phyloP scores from a whole-genome alignment of 2,329 filamentous ascomycete genomes.

The Trichoderma brevicompactum region DNA sequence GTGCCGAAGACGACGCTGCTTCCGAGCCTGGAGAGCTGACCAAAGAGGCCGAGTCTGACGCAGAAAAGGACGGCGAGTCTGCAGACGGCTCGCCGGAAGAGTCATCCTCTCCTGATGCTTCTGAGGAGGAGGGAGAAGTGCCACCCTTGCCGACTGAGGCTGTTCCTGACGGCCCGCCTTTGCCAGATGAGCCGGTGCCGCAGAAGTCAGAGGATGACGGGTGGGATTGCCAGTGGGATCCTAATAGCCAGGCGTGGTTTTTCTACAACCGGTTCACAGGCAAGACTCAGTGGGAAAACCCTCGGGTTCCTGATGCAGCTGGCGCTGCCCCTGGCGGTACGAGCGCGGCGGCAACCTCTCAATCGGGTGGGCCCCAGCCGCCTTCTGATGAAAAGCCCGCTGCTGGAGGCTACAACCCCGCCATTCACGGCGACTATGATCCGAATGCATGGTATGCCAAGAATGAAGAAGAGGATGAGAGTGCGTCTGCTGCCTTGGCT shows the following conservation, averaged over 20 bases:
- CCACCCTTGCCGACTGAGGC: conserved; percentile 47
- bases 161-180: conserved; percentile 42
- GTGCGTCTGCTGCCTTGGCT: conserved; percentile 37
- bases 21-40: conserved; percentile 27
- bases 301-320: conserved; percentile 64
- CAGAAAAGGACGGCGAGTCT: conserved; percentile 22
- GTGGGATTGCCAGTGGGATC: conserved; percentile 82
- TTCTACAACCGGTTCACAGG: conserved; percentile 83
- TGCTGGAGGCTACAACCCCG: conserved; percentile 86
- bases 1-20: conserved; percentile 35
- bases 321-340: conserved; percentile 38
- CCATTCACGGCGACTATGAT: conserved; percentile 95
- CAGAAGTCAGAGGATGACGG: conserved; percentile 67
- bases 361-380: conserved; percentile 36
- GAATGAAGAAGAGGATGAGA: conserved; percentile 46
- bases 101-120: conserved; percentile 31
- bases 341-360: background rate
- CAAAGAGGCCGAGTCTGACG: conserved; percentile 31
- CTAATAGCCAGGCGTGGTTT: conserved; percentile 70
- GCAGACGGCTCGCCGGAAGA: conserved; percentile 22
- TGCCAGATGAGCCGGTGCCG: conserved; percentile 51
- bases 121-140: conserved; percentile 22
- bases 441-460: conserved; percentile 93
- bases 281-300: conserved; percentile 83
- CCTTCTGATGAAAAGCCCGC: conserved; percentile 47